phyloP scores from a whole-genome alignment of 2,329 filamentous ascomycete species.

The Dichotomopilus funicola region DNA sequence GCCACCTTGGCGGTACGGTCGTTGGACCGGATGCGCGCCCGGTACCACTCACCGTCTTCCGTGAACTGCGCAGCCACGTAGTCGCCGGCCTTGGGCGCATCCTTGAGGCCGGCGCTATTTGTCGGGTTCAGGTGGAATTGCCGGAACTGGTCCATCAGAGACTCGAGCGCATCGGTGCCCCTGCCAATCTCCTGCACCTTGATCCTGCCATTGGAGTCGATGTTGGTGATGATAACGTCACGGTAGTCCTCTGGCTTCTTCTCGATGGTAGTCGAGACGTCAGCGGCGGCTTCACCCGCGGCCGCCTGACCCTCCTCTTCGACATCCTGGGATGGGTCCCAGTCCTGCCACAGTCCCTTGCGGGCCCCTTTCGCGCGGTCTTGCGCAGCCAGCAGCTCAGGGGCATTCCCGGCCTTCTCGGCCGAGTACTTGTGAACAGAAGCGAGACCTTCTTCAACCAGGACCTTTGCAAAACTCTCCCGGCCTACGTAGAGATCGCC shows the following conservation, averaged over 20 bases:
- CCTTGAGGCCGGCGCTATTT: constrained; percentile 67
- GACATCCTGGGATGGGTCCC: constrained; percentile 81
- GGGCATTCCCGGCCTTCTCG: constrained; percentile 85
- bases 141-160: constrained; percentile 85
- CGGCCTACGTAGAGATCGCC: constrained; percentile 89
- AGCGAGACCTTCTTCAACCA: constrained; percentile 90
- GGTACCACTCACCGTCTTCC: constrained; percentile 89
- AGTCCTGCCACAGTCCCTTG: constrained; percentile 89
- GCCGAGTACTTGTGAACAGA: constrained; percentile 92
- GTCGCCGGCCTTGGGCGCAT: constrained; percentile 83
- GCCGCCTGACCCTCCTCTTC: constrained; percentile 51
- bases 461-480: constrained; percentile 88
- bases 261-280: constrained; percentile 47
- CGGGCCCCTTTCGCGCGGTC: constrained; percentile 79
- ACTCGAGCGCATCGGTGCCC: constrained; percentile 76
- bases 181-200: constrained; percentile 89
- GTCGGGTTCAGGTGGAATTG: constrained; percentile 81
- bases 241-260: constrained; percentile 79
- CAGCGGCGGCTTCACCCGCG: constrained; percentile 45
- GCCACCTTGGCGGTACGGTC: constrained; percentile 83
- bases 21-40: constrained; percentile 82
- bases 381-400: constrained; percentile 82
- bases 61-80: constrained; percentile 87
- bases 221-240: constrained; percentile 85
- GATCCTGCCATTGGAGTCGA: constrained; percentile 73